These are phyloP conservation scores for Aureobasidium sp. DNA, from an alignment of 2,329 filamentous ascomycete genomes.

Conservation along the genomic window DNA sequence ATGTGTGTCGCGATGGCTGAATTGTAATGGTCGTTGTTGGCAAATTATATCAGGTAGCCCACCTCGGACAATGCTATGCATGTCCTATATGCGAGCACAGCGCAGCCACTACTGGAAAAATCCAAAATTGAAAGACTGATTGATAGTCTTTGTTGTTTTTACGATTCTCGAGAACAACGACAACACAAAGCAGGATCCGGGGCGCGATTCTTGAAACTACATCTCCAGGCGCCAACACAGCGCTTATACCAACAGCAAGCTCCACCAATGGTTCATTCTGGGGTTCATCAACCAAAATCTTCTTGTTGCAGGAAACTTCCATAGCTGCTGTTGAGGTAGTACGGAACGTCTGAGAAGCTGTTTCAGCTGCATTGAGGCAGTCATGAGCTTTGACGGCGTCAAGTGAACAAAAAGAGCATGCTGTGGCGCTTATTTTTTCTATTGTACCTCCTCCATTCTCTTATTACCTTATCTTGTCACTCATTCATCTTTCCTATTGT, in stretches of 20 bases:
- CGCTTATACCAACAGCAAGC: constrained; percentile 10
- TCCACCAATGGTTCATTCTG: constrained; percentile 5
- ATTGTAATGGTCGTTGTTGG: too few relatives aligned
- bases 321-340: background rate
- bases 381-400: background rate
- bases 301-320: background rate
- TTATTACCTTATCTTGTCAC: constrained; percentile 14
- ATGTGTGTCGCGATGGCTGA: too few relatives aligned
- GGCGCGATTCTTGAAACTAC: constrained; percentile 5
- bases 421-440: constrained; percentile 1
- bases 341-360: background rate
- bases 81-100: background rate
- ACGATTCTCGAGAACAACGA: background rate
- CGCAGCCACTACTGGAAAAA: background rate
- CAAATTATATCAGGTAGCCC: too few relatives aligned
- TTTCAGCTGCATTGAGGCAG: constrained; percentile 1
- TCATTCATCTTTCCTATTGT: constrained; percentile 13
- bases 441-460: constrained; percentile 11
- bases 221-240: constrained; percentile 8
- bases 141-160: background rate
- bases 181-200: background rate
- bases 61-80: background rate
- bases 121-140: background rate
- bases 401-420: background rate
- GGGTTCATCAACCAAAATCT: background rate